Base-by-base conservation (phyloP, 163 green algal species). In the Scenedesmus sp. region DNA sequence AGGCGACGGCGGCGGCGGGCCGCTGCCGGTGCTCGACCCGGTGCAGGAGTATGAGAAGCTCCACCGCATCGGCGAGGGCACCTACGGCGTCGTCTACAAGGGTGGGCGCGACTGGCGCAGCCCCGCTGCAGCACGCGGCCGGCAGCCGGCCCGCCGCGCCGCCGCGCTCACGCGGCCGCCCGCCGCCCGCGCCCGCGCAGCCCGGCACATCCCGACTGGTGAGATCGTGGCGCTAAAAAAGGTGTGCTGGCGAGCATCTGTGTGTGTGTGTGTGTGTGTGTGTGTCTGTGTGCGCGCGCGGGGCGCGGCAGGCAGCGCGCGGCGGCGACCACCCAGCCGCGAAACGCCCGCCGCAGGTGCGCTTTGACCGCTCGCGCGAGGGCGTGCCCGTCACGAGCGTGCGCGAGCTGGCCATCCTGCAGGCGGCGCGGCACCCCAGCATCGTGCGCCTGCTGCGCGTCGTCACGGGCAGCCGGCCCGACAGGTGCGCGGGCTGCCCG, bases 181-280 rank as follows among this genome's bases (percentile, higher is more conserved):
- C n/a, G n/a, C n/a, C n/a, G n/a, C n/a, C n/a, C n/a, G n/a, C n/a
- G n/a, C n/a, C n/a, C n/a, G 92, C 78, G 87, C 89, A 71, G 91
- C 92, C 0, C 60, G 85, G 15, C 80, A 96, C 70, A 81, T 85
- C 14, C 75, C 39, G 2, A 95, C 82, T 0, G 92, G 91, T 0
- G 84, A 92, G 57, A 60, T 95, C 47, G 92, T 96, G 29, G 92
- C 92, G 0, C 83, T 96, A 0, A 96, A 96, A 77, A 87, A 63
- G n/a, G 39, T 47, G 39, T n/a, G n/a, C n/a, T n/a, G n/a, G n/a
- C n/a, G n/a, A n/a, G n/a, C n/a, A n/a, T n/a, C n/a, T n/a, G n/a
- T n/a, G n/a, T n/a, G n/a, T n/a, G n/a, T n/a, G n/a, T n/a, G n/a
- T n/a, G n/a, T n/a, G n/a, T n/a, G n/a, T n/a, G n/a, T n/a, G n/a